Evolutionary conservation across 495 filamentous ascomycete species (phyloP), one percentile per base, ranked within the genome.

Genomic region (Staphylotrichum longicolle): DNA sequence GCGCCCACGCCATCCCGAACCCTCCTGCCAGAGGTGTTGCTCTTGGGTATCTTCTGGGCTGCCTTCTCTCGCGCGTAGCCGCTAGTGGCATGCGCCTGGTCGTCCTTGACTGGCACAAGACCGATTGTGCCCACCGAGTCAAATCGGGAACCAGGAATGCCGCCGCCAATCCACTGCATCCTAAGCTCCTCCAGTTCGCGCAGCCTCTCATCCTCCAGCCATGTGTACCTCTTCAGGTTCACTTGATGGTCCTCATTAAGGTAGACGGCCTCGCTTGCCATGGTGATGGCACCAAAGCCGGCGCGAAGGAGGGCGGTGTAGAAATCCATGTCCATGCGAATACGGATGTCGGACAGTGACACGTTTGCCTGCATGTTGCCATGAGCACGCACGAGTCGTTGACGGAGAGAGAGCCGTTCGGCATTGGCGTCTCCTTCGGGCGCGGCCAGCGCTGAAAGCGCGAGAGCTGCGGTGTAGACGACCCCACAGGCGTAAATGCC

Each of bases 231-330:
- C 42, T 85, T 83, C 9, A 96, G 78, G 52, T 84, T 83, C 27
- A 98, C 85, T n/a, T 77, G 76, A 34, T 82, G 82, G 11, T 92
- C 91, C 75, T 98, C 94, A 55, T 96, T 93, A 27, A 98, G 80
- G 69, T 95, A 98, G 0, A 98, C 95, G 1, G 94, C 93, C 71
- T 98, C 91, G 62, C 90, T 95, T 0, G 95, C 94, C 64, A 93
- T 91, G 1, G 91, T 96, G 52, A 98, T 82, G 41, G 91, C 86
- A 15, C 84, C 83, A 65, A 96, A 98, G 0, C 94, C 94, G 39
- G 89, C 81, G 52, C 91, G 87, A 14, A 98, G 82, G 7, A 98
- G 80, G 0, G 91, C 87, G 0, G 90, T 96, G 70, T 97, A 98
- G 73, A 98, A 97, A 67, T 98, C 95, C 75, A 97, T 93, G 52